Evolutionary conservation across 2,329 filamentous ascomycete species (phyloP).

Genomic region (Sclerotinia glacialis): DNA sequence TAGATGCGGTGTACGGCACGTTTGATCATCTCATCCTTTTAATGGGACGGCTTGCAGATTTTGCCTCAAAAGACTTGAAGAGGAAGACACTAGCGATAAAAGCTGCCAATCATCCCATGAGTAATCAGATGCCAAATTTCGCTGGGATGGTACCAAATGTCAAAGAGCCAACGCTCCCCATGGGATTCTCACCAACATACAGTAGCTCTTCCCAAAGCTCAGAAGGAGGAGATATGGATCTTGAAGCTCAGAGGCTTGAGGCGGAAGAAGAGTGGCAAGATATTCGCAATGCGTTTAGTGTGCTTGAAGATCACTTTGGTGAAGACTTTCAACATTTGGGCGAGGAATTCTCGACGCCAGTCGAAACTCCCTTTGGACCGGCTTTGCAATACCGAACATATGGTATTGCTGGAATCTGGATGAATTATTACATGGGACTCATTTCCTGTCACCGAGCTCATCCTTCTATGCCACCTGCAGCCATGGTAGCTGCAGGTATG

Average conservation of each 20-base stretch:
- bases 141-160: constrained; percentile 37
- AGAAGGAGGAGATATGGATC: constrained; percentile 31
- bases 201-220: constrained; percentile 30
- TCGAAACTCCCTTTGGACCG: constrained; percentile 75
- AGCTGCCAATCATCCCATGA: constrained; percentile 45
- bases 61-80: constrained; percentile 71
- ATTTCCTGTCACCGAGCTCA: constrained; percentile 81
- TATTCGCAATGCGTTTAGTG: constrained; percentile 68
- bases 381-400: constrained; percentile 81
- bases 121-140: constrained; percentile 33
- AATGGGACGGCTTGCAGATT: constrained; percentile 75
- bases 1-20: constrained; percentile 78
- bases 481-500: constrained; percentile 77
- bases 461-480: constrained; percentile 85
- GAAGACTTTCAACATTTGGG: constrained; percentile 73
- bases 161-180: constrained; percentile 34
- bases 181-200: constrained; percentile 33
- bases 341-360: constrained; percentile 60
- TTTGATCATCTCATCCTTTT: constrained; percentile 85
- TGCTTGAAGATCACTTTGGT: constrained; percentile 64
- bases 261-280: constrained; percentile 66
- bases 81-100: constrained; percentile 71
- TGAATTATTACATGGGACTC: constrained; percentile 79
- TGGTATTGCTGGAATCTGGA: constrained; percentile 84
- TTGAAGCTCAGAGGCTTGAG: constrained; percentile 31